Evolutionary conservation across 495 filamentous ascomycete genomes (phyloP), one percentile per base, ranked within the genome.

Genomic region (Xylaria castorea): DNA sequence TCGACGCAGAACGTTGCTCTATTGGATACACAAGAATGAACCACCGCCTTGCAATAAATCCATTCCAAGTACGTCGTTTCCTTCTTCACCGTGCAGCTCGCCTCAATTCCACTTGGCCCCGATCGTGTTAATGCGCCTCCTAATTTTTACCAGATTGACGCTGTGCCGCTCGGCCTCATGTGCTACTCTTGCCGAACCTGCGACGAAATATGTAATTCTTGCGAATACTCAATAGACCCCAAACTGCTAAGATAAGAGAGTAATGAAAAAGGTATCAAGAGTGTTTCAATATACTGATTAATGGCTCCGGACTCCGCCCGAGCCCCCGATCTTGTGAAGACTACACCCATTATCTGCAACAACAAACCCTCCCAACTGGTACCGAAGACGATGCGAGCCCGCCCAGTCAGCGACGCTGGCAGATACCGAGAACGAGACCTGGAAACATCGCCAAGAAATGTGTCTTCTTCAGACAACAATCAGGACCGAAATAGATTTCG

Each of bases 21-120:
- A 78, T 78, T 78, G 76, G 69, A 76, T 78, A 78, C 76, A 78
- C 67, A 70, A 73, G 64, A 75, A 60, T 67, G 50, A 66, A 72
- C 70, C 53, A 73, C 71, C 76, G 36, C 74, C 48, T 71, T 72
- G 68, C 71, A 74, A 73, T 48, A 38, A 66, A 73, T 57, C 64
- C 53, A 72, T 57, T 42, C 55, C 66, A 32, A 65, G 55, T 53
- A 63, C 50, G 46, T 71, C 60, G 68, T 65, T 71, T 71, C 55
- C 69, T 5, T 64, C 60, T 65, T 64, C 69, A 65, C 34, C 44
- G 14, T 42, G 38, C 69, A 61, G 40, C n/a, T 42, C 58, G 20
- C 22, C 44, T 64, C 46, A 57, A 63, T 50, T 46, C 60, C 46
- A 40, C n/a, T 63, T 65, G 27, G 55, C 32, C 44, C 34, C 69